Conservation (phyloP, 257 asterid genomes). For the Galeopsis tetrahit region DNA sequence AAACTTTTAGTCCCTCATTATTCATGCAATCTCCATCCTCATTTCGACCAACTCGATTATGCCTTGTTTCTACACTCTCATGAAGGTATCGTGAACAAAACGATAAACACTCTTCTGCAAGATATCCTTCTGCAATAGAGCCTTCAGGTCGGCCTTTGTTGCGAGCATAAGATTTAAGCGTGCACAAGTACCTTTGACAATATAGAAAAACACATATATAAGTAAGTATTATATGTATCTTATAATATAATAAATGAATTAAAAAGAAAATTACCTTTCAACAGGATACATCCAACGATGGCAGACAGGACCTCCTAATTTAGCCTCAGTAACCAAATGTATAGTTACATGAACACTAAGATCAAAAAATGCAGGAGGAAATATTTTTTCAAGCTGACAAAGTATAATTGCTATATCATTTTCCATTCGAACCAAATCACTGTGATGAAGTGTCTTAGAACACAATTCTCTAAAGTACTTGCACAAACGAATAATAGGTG, state of each 20-base stretch:
- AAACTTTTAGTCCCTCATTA: background rate
- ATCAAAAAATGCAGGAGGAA: background rate
- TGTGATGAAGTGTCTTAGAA: background rate
- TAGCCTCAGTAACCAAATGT: background rate
- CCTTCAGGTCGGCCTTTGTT: constrained; percentile 12
- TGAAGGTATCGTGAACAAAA: constrained; percentile 25
- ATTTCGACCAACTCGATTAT: background rate
- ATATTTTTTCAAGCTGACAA: background rate
- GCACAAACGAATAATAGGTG: background rate
- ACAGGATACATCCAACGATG: background rate
- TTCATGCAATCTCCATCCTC: background rate
- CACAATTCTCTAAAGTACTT: background rate
- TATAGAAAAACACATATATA: no score
- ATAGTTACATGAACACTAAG: background rate
- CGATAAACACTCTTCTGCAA: constrained; percentile 26
- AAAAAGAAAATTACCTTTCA: background rate
- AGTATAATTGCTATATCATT: background rate
- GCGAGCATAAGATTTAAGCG: constrained; percentile 18
- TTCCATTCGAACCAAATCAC: background rate
- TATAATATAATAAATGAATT: no score
- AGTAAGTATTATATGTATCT: no score
- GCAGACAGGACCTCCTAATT: background rate
- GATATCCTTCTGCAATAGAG: constrained; percentile 25
- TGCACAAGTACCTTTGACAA: constrained; percentile 13
- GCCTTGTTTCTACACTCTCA: constrained; percentile 6